Evolutionary conservation across 345 rosid genomes (phyloP), one percentile per base, ranked within the genome.

Genomic region (Erodium maritimum): DNA sequence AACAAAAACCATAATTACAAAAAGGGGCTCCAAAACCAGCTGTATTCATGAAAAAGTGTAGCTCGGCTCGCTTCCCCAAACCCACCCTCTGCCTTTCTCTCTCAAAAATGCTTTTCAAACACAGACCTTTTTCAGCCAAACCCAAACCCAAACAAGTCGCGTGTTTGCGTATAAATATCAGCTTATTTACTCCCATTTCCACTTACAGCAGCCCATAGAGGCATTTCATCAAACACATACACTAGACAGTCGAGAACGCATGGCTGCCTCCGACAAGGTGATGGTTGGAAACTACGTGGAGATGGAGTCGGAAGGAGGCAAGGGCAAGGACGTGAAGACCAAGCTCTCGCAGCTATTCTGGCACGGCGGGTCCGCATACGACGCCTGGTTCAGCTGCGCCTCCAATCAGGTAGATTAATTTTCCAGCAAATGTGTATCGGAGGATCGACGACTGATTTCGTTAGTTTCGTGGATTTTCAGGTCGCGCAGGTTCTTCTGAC

Each of bases 401-500:
- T 93, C 99, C 1, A 93, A 89, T 62, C 99, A 93, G 94, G 99
- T 86, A 42, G 0, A 1, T 20, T 7, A 17, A 6, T 5, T 55
- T n/a, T 51, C 19, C 17, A 18, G 19, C 18, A 18, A n/a, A n/a
- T n/a, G n/a, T n/a, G n/a, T n/a, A n/a, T n/a, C n/a, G n/a, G n/a
- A n/a, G n/a, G n/a, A n/a, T n/a, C n/a, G n/a, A n/a, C n/a, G n/a
- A n/a, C n/a, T n/a, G n/a, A n/a, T n/a, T n/a, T n/a, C n/a, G n/a
- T n/a, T n/a, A 11, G 5, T 29, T 29, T 4, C 37, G 37, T 29
- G 37, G 9, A 29, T 5, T 29, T 11, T 29, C 86, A 91, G 98
- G 99, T 93, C 75, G 99, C 99, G n/a, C 99, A 93, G 75, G 99
- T 93, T 48, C 74, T 93, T 79, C 87, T 93, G 58, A 93, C 99